These are phyloP conservation scores for Phytophthora kernoviae DNA, from an alignment of 352 stramenopile species.

Conservation along the genomic window DNA sequence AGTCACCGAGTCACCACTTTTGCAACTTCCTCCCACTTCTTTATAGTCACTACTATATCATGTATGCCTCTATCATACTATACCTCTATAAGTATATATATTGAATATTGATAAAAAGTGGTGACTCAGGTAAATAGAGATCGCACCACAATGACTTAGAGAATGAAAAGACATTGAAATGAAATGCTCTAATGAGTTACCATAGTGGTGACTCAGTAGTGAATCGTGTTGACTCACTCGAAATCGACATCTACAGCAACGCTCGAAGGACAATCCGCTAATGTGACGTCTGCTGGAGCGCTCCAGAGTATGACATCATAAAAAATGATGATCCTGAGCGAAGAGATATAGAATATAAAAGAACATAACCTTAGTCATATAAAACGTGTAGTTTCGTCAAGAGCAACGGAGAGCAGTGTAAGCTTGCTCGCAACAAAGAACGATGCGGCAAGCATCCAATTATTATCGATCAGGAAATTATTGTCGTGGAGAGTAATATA, in stretches of 20 bases:
- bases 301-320: neutral
- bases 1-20: constrained; percentile 7
- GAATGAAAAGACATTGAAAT: constrained; percentile 23
- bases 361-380: neutral
- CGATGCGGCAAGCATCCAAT: no score
- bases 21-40: neutral
- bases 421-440: no score
- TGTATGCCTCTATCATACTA: no score
- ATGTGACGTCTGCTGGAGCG: neutral
- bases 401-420: no score
- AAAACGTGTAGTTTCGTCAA: no score
- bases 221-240: constrained; percentile 17
- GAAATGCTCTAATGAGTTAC: constrained; percentile 27
- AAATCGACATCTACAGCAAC: constrained; percentile 17
- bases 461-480: no score
- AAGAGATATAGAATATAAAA: neutral
- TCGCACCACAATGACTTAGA: constrained; percentile 13
- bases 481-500: no score
- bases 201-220: constrained; percentile 27
- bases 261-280: constrained; percentile 14
- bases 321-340: neutral
- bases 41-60: constrained; percentile 1
- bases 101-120: no score
- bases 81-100: no score
- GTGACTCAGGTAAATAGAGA: no score